Evolutionary conservation across 805 yeast species (phyloP).

Genomic region (Hanseniaspora meyeri): DNA sequence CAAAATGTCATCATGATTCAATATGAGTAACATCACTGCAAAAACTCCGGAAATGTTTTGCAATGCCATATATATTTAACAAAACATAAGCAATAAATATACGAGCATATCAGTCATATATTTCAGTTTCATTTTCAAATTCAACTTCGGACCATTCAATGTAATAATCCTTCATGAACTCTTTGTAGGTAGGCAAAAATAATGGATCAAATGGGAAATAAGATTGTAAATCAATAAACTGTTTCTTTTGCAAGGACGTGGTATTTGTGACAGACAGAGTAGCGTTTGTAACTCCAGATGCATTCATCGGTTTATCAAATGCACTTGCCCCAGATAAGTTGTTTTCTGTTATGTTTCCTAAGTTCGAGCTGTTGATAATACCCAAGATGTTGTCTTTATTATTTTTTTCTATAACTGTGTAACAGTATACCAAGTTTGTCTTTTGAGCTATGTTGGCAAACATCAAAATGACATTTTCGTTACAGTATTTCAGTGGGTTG

Average conservation of each 20-base stretch:
- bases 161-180: slow-evolving; percentile 42
- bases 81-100: neutral
- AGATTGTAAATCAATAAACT: slow-evolving; percentile 80
- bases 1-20: too few species aligned
- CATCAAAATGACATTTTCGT: slow-evolving; percentile 83
- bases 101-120: neutral
- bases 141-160: slow-evolving; percentile 72
- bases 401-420: slow-evolving; percentile 82
- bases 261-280: slow-evolving; percentile 25
- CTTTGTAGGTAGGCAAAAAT: slow-evolving; percentile 50
- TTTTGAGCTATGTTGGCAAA: slow-evolving; percentile 87
- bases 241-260: slow-evolving; percentile 52
- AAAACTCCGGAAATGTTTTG: neutral
- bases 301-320: slow-evolving; percentile 13
- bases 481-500: slow-evolving; percentile 87
- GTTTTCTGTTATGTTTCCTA: slow-evolving; percentile 13
- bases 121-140: neutral
- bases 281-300: slow-evolving; percentile 16
- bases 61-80: neutral
- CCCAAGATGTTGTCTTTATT: slow-evolving; percentile 40
- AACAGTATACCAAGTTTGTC: slow-evolving; percentile 84
- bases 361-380: slow-evolving; percentile 26
- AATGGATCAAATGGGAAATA: slow-evolving; percentile 95
- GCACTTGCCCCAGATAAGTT: neutral
- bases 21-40: neutral